A percentile compares a stretch with the other conserved stretches of the same genome.
These are phyloP conservation scores for Auricularia auricula-judae DNA, from an alignment of 768 basidiomycete genomes.

Conservation along the genomic window DNA sequence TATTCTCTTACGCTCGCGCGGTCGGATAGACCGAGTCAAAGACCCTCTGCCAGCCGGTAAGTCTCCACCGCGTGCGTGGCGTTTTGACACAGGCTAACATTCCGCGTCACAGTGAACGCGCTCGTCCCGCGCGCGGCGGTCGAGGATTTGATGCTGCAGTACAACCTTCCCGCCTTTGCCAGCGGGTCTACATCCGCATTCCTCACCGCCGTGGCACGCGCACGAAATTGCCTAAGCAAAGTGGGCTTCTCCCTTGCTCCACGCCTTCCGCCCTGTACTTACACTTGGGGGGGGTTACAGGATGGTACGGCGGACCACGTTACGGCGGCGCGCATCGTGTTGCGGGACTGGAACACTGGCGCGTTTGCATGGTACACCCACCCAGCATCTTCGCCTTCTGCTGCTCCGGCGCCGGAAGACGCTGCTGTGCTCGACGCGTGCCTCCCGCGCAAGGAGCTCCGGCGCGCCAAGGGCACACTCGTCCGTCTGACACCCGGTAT, in stretches of 20 bases:
- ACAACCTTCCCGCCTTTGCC: conserved; percentile 70
- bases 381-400: conserved; percentile 26
- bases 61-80: conserved; percentile 14
- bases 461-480: conserved; percentile 17
- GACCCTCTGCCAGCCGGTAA: conserved; percentile 61
- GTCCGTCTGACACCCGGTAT: conserved; percentile 2
- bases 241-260: no score
- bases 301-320: conserved; percentile 52
- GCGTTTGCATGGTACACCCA: conserved; percentile 63
- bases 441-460: conserved; percentile 8
- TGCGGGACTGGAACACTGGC: conserved; percentile 77
- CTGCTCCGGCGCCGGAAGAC: conserved; percentile 23
- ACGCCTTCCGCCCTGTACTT: no score
- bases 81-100: neutral
- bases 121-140: conserved; percentile 56
- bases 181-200: conserved; percentile 60
- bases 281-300: conserved; percentile 17
- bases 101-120: conserved; percentile 38
- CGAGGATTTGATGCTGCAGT: conserved; percentile 85
- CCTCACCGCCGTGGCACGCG: conserved; percentile 65
- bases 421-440: conserved; percentile 31
- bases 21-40: conserved; percentile 76
- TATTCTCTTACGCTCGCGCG: conserved; percentile 66
- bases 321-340: conserved; percentile 64
- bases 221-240: conserved; percentile 60